Conservation (phyloP, 2,329 filamentous ascomycete species). For the Cytospora chrysosperma region DNA sequence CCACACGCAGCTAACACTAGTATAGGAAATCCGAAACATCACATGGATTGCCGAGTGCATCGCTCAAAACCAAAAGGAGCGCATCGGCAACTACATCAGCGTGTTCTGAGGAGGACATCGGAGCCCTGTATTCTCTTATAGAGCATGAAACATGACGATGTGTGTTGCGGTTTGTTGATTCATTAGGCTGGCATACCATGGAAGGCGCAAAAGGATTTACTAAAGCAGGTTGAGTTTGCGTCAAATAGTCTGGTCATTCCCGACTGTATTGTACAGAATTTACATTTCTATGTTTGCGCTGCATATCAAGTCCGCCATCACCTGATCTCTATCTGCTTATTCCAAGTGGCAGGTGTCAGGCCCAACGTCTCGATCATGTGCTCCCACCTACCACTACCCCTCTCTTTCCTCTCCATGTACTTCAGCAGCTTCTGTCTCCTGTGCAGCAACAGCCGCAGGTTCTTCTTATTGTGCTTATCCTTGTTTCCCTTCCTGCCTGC, state of each 20-base stretch:
- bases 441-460: conserved; percentile 81
- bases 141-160: conserved; percentile 13
- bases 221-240: conserved; percentile 22
- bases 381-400: conserved; percentile 86
- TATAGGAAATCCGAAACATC: conserved; percentile 96
- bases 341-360: conserved; percentile 83
- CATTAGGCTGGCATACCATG: conserved; percentile 31
- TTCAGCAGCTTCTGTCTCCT: conserved; percentile 82
- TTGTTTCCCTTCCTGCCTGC: conserved; percentile 67
- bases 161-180: conserved; percentile 18
- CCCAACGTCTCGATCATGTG: conserved; percentile 82
- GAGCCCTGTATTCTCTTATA: conserved; percentile 24
- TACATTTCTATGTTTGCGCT: conserved; percentile 39
- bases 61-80: conserved; percentile 98
- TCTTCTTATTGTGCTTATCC: conserved; percentile 94
- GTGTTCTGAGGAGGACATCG: conserved; percentile 66
- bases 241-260: conserved; percentile 16
- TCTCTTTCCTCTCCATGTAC: conserved; percentile 86
- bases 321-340: conserved; percentile 75
- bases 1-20: conserved; percentile 33
- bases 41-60: conserved; percentile 99
- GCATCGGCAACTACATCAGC: conserved; percentile 98
- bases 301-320: conserved; percentile 28
- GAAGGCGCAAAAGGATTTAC: conserved; percentile 24
- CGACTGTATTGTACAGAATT: conserved; percentile 48